Conservation (phyloP, 2,329 filamentous ascomycete species). For the Paraphaeosphaeria minitans region DNA sequence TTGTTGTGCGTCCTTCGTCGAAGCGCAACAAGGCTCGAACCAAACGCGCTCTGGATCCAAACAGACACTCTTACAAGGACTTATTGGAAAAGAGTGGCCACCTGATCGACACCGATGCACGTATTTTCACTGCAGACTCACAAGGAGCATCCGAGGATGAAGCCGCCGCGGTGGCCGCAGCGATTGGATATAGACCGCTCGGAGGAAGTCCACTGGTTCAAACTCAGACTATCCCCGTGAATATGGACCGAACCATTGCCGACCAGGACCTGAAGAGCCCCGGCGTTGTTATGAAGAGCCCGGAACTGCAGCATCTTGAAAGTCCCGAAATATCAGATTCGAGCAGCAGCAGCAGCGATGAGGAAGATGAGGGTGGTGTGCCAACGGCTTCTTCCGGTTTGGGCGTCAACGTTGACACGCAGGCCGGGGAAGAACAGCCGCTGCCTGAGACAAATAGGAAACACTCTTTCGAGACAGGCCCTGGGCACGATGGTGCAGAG, state of each 20-base stretch:
- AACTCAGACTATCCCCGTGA: slow-evolving; percentile 33
- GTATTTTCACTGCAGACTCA: slow-evolving; percentile 50
- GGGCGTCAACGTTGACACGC: neutral
- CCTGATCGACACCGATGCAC: slow-evolving; percentile 56
- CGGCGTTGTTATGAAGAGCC: slow-evolving; percentile 48
- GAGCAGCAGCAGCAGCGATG: slow-evolving; percentile 42
- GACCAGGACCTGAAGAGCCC: slow-evolving; percentile 38
- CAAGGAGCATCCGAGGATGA: slow-evolving; percentile 50
- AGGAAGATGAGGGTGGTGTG: slow-evolving; percentile 38
- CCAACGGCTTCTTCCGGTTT: slow-evolving; percentile 9
- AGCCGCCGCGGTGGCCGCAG: slow-evolving; percentile 56
- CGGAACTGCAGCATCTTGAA: slow-evolving; percentile 46
- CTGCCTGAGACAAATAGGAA: neutral
- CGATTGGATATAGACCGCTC: slow-evolving; percentile 50
- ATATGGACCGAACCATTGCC: slow-evolving; percentile 18
- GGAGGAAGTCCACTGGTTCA: slow-evolving; percentile 38
- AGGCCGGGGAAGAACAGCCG: neutral
- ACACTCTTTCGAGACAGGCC: neutral
- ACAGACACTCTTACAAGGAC: slow-evolving; percentile 74
- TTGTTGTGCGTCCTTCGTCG: slow-evolving; percentile 85
- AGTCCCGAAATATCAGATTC: slow-evolving; percentile 46
- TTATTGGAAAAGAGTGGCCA: slow-evolving; percentile 72
- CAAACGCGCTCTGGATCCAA: slow-evolving; percentile 79
- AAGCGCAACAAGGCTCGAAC: slow-evolving; percentile 89
- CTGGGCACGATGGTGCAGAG: neutral